phyloP scores from a whole-genome alignment of 2,329 filamentous ascomycete genomes.

The Colletotrichum horii region DNA sequence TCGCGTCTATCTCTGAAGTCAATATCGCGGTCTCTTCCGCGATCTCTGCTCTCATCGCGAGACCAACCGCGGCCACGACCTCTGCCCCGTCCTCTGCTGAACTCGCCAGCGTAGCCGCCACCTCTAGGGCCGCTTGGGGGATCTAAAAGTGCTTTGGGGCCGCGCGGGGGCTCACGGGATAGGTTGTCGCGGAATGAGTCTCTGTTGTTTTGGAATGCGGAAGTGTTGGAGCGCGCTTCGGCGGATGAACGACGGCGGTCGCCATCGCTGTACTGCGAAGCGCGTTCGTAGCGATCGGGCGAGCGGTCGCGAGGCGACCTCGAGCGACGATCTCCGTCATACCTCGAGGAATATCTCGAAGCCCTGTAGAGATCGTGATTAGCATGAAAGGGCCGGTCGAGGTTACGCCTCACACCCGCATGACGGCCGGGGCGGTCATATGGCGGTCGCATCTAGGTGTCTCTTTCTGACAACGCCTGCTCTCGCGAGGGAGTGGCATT shows the following conservation, averaged over 20 bases:
- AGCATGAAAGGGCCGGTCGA: conserved; percentile 12
- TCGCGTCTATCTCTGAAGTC: conserved; percentile 58
- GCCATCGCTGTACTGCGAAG: conserved; percentile 61
- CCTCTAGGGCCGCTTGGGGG: conserved; percentile 71
- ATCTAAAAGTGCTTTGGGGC: conserved; percentile 80
- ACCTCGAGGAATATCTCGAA: conserved; percentile 63
- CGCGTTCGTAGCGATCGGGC: conserved; percentile 67
- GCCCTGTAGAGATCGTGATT: conserved; percentile 41
- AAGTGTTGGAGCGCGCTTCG: conserved; percentile 60
- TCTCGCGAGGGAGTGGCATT: background rate
- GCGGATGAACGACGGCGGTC: conserved; percentile 74
- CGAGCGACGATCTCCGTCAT: conserved; percentile 66
- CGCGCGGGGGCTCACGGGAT: conserved; percentile 76
- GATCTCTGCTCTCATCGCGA: conserved; percentile 67
- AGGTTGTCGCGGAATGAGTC: conserved; percentile 53
- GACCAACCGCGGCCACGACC: conserved; percentile 62
- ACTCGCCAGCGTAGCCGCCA: conserved; percentile 69
- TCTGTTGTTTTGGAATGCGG: conserved; percentile 66
- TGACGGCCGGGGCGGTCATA: conserved; percentile 10
- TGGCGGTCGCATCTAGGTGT: conserved; percentile 13
- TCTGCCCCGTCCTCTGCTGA: conserved; percentile 57
- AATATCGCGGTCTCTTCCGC: conserved; percentile 63
- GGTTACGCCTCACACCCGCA: conserved; percentile 12
- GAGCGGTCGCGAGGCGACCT: conserved; percentile 73
- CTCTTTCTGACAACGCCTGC: background rate